Evolutionary conservation across 164 flowering plant species (phyloP), one percentile per base, ranked within the genome.

Genomic region (Vitis rupestris): DNA sequence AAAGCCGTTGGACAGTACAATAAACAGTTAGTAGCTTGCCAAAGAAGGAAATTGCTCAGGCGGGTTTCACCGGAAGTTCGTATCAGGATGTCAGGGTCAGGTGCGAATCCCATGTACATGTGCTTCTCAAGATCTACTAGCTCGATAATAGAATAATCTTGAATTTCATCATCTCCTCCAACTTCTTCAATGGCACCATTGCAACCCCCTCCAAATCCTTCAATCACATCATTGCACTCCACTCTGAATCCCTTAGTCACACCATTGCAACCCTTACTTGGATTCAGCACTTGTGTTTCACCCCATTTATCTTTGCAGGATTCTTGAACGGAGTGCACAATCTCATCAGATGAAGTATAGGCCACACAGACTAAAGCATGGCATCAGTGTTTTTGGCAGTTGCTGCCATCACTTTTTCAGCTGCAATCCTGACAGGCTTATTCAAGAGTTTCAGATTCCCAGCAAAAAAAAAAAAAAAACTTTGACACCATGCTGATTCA

Each of bases 31-130:
- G 81, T 56, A 59, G 84, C 80, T 75, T 93, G 97, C 98, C 98
- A 93, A 2, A 91, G 79, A 47, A 93, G 87, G 67, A 89, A 93
- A 81, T 93, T 93, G 82, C 98, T 93, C 73, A 93, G 68, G n/a
- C 94, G 84, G 31, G 84, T 76, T 74, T 87, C 97, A 14, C 98
- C 94, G 0, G 97, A 88, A 59, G 84, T 88, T 23, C 95, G 80
- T 13, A 93, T 53, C 68, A 93, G 37, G 54, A 93, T 83, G 63
- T 93, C 92, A 0, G 93, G 94, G 53, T 87, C 89, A 17, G 98
- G 97, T 23, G 77, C 83, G 10, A 81, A 80, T 1, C 76, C 68
- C 85, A 83, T 85, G 71, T 87, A 86, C 89, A 89, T 81, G 64
- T 87, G 80, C 74, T 66, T 87, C 85, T 88, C 95, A 19, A 93